Percentiles rank a stretch among this genome's conserved stretches.
Evolutionary conservation across 2,329 filamentous ascomycete species (phyloP).

Genomic region (Dactylellina leptospora): DNA sequence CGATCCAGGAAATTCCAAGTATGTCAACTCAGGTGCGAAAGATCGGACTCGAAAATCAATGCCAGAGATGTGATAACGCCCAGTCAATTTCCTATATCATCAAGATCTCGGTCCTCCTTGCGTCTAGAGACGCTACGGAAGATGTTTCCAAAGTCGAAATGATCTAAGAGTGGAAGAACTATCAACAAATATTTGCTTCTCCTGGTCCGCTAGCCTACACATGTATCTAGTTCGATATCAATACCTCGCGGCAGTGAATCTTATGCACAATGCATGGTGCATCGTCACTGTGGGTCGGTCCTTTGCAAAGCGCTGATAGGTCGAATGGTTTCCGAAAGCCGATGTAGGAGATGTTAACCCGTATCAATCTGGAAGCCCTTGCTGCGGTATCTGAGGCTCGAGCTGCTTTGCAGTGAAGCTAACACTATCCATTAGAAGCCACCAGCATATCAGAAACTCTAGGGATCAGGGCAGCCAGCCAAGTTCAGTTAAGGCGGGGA

Average conservation of each 20-base stretch:
- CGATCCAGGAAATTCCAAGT: background rate
- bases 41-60: background rate
- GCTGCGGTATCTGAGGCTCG: background rate
- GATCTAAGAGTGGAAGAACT: too few species aligned
- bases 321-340: background rate
- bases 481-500: too few species aligned
- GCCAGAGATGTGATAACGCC: background rate
- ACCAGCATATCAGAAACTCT: too few species aligned
- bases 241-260: slow-evolving; percentile 7
- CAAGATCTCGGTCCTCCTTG: background rate
- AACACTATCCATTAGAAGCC: too few species aligned
- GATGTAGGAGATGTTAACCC: background rate
- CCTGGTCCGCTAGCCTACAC: too few species aligned
- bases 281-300: slow-evolving; percentile 8
- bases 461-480: too few species aligned
- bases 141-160: background rate
- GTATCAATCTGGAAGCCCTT: too few species aligned
- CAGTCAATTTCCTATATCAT: too few species aligned
- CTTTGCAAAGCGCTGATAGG: background rate
- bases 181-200: too few species aligned
- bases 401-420: too few species aligned
- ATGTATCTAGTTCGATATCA: slow-evolving; percentile 22
- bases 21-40: background rate
- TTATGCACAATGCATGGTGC: slow-evolving; percentile 7
- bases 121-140: background rate